Percentiles rank a stretch among this genome's conserved stretches.
phyloP scores from a whole-genome alignment of 176 grass and related monocot species.

The Thinopyrum elongatum region DNA sequence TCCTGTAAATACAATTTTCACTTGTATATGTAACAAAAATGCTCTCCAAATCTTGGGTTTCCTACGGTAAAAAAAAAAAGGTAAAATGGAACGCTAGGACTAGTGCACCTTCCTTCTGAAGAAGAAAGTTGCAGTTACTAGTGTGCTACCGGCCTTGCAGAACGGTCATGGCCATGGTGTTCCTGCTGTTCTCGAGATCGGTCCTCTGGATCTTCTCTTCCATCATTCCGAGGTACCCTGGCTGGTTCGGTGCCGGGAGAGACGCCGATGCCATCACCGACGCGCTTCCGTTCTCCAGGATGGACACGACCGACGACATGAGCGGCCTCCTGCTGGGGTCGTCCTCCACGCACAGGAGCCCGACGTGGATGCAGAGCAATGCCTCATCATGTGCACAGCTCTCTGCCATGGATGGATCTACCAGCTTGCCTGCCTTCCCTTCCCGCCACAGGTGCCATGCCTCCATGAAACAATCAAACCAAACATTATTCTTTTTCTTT shows the following conservation, averaged over 20 bases:
- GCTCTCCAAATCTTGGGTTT: not conserved
- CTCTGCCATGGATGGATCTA: constrained; percentile 38
- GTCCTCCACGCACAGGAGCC: constrained; percentile 65
- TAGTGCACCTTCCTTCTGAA: not conserved
- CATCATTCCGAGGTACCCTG: too few relatives aligned
- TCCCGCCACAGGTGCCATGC: constrained; percentile 64
- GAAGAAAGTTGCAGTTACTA: not conserved
- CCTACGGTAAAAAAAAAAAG: too few relatives aligned
- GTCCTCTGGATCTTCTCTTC: too few relatives aligned
- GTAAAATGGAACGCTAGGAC: not conserved
- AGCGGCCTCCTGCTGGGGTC: constrained; percentile 43
- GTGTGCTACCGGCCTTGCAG: too few relatives aligned
- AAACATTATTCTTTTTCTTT: not conserved
- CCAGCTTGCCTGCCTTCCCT: constrained; percentile 29
- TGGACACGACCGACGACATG: constrained; percentile 47
- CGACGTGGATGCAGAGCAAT: constrained; percentile 61
- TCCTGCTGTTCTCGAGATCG: too few relatives aligned
- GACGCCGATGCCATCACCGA: too few relatives aligned
- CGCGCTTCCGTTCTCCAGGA: constrained; percentile 29
- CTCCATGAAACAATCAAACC: constrained; percentile 9
- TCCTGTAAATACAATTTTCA: not conserved
- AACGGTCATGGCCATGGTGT: too few relatives aligned
- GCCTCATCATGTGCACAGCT: constrained; percentile 25
- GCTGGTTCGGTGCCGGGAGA: too few relatives aligned
- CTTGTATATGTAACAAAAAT: not conserved